Evolutionary conservation across 306 rosid genomes (phyloP).

Genomic region (Senna tora): DNA sequence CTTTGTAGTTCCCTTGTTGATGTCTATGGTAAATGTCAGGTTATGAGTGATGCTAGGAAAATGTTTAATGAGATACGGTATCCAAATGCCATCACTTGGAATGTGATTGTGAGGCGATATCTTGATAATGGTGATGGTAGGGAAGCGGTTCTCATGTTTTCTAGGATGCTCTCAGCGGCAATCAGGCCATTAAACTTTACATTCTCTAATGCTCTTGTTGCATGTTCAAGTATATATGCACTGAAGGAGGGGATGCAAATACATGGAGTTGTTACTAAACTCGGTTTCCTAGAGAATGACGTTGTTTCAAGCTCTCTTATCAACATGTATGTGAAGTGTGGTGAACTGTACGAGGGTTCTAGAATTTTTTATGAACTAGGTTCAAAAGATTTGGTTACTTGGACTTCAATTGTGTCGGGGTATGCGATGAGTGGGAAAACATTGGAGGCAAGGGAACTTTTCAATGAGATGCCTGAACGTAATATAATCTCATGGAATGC

Average conservation of each 20-base stretch:
- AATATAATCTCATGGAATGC: constrained; percentile 84
- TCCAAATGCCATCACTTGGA: constrained; percentile 75
- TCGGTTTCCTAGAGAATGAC: constrained; percentile 53
- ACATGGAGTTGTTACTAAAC: constrained; percentile 62
- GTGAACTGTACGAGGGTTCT: constrained; percentile 51
- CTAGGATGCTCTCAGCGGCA: constrained; percentile 44
- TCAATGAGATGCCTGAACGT: constrained; percentile 69
- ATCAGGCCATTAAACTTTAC: constrained; percentile 64
- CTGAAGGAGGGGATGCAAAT: constrained; percentile 66
- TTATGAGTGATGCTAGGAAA: constrained; percentile 55
- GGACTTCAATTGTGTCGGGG: constrained; percentile 74
- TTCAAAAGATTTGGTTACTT: constrained; percentile 61
- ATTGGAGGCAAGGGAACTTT: constrained; percentile 57
- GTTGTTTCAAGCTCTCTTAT: constrained; percentile 63
- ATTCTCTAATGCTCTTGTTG: constrained; percentile 64
- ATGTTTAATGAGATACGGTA: constrained; percentile 63
- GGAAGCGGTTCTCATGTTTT: constrained; percentile 59
- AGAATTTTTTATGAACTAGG: constrained; percentile 56
- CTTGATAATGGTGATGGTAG: constrained; percentile 61
- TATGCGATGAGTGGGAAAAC: constrained; percentile 64
- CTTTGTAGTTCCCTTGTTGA: constrained; percentile 76
- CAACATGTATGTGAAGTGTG: constrained; percentile 70
- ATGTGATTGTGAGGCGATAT: constrained; percentile 74
- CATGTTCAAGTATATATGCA: constrained; percentile 54
- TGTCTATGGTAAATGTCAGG: constrained; percentile 62